phyloP scores from a whole-genome alignment of 1,139 yeast species.

The Saccharomyces hybrid region DNA sequence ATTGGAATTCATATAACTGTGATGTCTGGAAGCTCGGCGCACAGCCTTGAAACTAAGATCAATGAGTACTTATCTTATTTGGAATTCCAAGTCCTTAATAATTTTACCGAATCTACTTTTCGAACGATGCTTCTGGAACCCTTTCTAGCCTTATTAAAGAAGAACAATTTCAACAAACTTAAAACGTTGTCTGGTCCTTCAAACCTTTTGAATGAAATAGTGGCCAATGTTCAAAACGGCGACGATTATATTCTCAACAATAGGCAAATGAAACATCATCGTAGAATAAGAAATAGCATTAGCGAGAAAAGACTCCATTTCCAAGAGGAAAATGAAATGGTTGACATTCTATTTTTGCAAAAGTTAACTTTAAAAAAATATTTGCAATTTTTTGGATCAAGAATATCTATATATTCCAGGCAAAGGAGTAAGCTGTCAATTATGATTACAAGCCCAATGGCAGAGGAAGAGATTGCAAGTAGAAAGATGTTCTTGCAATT shows the following conservation, averaged over 20 bases:
- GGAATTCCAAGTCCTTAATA: slow-evolving; percentile 1
- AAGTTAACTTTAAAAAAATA: slow-evolving; percentile 32
- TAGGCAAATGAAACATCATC: slow-evolving; percentile 37
- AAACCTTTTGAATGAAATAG: slow-evolving; percentile 34
- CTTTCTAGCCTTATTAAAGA: slow-evolving; percentile 31
- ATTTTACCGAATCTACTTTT: slow-evolving; percentile 34
- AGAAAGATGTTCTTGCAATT: slow-evolving; percentile 35
- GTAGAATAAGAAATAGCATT: slow-evolving; percentile 44
- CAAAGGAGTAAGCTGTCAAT: slow-evolving; percentile 37
- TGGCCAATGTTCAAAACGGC: slow-evolving; percentile 34
- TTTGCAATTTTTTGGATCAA: slow-evolving; percentile 30
- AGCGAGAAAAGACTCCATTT: slow-evolving; percentile 38
- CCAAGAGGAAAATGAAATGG: slow-evolving; percentile 33
- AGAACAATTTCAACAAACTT: slow-evolving; percentile 6
- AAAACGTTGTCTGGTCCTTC: slow-evolving; percentile 33
- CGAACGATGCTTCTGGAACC: slow-evolving; percentile 31
- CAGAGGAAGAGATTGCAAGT: slow-evolving; percentile 31
- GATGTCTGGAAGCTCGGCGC: slow-evolving; percentile 40
- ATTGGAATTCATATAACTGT: slow-evolving; percentile 51
- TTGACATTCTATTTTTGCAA: slow-evolving; percentile 31
- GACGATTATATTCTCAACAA: slow-evolving; percentile 22
- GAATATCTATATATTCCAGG: slow-evolving; percentile 36
- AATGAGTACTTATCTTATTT: slow-evolving; percentile 39
- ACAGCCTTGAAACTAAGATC: slow-evolving; percentile 37
- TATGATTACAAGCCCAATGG: slow-evolving; percentile 34